phyloP scores from a whole-genome alignment of 768 basidiomycete species.

The Phanerochaete carnosa region DNA sequence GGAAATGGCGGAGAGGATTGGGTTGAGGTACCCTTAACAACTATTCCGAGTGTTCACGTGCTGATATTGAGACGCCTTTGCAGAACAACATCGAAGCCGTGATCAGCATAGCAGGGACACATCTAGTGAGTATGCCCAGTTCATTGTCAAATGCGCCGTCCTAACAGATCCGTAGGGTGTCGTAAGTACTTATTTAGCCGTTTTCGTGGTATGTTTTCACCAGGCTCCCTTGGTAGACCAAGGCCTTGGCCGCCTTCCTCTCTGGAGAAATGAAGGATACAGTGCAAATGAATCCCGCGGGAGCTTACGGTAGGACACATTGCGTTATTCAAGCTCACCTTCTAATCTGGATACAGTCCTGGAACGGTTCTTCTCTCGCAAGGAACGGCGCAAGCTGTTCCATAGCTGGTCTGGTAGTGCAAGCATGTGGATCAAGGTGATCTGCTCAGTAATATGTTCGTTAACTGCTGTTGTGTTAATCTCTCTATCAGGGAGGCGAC shows the following conservation, averaged over 20 bases:
- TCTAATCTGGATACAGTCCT: conserved; percentile 44
- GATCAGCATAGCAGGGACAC: conserved; percentile 82
- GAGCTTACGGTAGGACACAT: conserved; percentile 56
- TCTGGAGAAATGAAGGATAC: conserved; percentile 97
- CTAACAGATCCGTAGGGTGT: conserved; percentile 51
- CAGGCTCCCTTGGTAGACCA: conserved; percentile 53
- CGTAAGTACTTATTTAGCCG: conserved; percentile 38
- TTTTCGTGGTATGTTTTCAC: neutral
- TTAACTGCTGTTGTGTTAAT: no score
- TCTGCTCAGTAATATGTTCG: no score
- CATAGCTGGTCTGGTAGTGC: conserved; percentile 94
- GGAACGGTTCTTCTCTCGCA: conserved; percentile 86
- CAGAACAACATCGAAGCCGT: conserved; percentile 85
- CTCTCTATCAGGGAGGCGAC: conserved; percentile 62
- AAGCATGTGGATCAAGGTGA: conserved; percentile 92
- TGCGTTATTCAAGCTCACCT: neutral
- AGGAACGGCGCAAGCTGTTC: conserved; percentile 86
- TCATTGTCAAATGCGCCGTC: neutral
- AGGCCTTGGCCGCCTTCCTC: conserved; percentile 93
- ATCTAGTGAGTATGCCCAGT: conserved; percentile 52
- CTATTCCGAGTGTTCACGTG: neutral
- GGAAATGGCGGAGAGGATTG: conserved; percentile 83
- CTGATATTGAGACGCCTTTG: neutral
- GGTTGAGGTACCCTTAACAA: conserved; percentile 68
- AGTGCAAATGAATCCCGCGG: conserved; percentile 79